A percentile compares a stretch with the other conserved stretches of the same genome.
phyloP scores from a whole-genome alignment of 495 filamentous ascomycete species.

The Talaromyces nanjingensis region DNA sequence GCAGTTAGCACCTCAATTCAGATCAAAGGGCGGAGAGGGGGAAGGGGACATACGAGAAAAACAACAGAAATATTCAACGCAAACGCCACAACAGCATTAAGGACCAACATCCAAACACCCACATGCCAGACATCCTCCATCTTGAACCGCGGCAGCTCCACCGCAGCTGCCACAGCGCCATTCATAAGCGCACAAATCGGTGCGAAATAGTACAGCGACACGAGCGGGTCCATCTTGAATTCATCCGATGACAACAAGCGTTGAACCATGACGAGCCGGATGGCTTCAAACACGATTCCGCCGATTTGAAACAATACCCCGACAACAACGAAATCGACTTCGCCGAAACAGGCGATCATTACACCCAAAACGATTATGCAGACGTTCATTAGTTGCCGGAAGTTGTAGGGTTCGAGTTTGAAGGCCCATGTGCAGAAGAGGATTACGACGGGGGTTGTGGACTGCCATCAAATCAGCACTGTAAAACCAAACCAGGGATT shows the following conservation, averaged over 20 bases:
- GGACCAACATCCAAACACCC: constrained; percentile 49
- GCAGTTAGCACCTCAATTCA: too few species aligned
- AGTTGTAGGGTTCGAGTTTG: constrained; percentile 52
- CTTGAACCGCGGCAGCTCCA: constrained; percentile 50
- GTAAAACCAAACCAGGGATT: too few species aligned
- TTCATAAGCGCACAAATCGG: constrained; percentile 75
- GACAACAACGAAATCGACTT: constrained; percentile 62
- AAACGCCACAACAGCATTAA: constrained; percentile 70
- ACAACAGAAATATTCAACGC: constrained; percentile 70
- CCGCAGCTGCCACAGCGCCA: constrained; percentile 51
- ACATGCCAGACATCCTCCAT: constrained; percentile 47
- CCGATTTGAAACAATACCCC: constrained; percentile 66
- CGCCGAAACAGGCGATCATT: constrained; percentile 64
- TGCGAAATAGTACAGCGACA: constrained; percentile 80
- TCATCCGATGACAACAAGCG: constrained; percentile 59
- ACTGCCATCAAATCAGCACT: constrained; percentile 26
- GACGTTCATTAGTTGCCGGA: constrained; percentile 58
- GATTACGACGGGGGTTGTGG: constrained; percentile 61
- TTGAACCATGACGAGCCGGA: constrained; percentile 73
- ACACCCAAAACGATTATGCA: constrained; percentile 69
- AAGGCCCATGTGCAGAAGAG: constrained; percentile 61
- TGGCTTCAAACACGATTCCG: constrained; percentile 66
- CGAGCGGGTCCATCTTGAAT: constrained; percentile 76
- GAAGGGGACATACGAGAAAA: constrained; percentile 52
- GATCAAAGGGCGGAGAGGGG: neutral